A percentile compares a stretch with the other conserved stretches of the same genome.
These are phyloP conservation scores for Cutaneotrichosporon dermatis DNA, from an alignment of 1,284 basidiomycete genomes.

Conservation along the genomic window DNA sequence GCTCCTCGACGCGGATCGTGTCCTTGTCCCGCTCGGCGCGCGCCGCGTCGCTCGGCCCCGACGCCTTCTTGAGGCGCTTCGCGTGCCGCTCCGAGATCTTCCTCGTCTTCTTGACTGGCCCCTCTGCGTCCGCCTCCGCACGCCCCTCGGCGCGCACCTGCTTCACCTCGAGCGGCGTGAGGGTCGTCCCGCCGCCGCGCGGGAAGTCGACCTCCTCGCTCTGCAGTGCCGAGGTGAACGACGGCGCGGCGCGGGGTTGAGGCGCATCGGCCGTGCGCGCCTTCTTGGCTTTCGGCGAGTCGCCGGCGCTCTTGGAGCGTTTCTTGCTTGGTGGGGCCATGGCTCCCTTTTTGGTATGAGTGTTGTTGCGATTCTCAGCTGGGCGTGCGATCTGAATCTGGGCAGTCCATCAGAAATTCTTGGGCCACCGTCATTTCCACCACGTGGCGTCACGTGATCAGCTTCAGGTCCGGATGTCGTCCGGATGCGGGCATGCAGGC, in stretches of 20 bases:
- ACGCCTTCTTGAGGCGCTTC: conserved; percentile 51
- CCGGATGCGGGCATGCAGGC: too few species aligned
- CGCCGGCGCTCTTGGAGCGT: conserved; percentile 11
- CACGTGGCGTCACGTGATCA: conserved; percentile 10
- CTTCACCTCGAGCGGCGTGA: conserved; percentile 90
- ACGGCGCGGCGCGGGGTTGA: conserved; percentile 33
- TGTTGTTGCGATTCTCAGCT: too few species aligned
- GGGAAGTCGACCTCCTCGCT: conserved; percentile 88
- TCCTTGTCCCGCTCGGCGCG: conserved; percentile 45
- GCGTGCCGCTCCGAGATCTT: conserved; percentile 36
- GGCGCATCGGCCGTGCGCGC: conserved; percentile 9
- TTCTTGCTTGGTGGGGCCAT: conserved; percentile 23
- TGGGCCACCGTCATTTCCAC: neutral
- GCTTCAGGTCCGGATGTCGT: too few species aligned
- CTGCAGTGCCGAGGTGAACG: conserved; percentile 51
- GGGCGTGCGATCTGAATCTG: too few species aligned
- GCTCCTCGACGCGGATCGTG: conserved; percentile 63
- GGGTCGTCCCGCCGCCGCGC: conserved; percentile 66
- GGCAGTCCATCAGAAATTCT: neutral
- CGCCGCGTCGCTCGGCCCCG: conserved; percentile 50
- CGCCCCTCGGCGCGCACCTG: conserved; percentile 75
- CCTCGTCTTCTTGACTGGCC: conserved; percentile 47
- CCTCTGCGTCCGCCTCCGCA: conserved; percentile 75
- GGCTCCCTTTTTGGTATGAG: neutral
- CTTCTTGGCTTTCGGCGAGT: conserved; percentile 16